A percentile compares a stretch with the other conserved stretches of the same genome.
phyloP scores from a whole-genome alignment of 345 rosid genomes.

The Eucalyptus virginea region DNA sequence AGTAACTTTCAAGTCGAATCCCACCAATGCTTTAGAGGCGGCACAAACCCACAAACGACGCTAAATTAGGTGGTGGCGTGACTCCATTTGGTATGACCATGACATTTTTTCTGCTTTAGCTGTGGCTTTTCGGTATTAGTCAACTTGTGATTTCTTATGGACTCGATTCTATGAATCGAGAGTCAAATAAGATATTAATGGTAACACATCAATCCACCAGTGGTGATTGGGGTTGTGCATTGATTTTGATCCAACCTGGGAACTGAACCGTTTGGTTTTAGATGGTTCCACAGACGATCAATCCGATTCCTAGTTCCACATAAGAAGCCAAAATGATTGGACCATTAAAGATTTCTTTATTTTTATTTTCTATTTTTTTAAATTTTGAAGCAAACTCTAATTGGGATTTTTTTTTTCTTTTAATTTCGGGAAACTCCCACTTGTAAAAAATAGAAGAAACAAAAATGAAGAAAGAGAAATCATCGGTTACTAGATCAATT shows the following conservation, averaged over 20 bases:
- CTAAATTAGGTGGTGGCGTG: neutral
- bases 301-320: neutral
- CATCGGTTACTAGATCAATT: too few relatives aligned
- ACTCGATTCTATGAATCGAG: neutral
- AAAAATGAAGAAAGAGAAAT: neutral
- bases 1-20: neutral
- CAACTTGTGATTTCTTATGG: neutral
- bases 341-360: neutral
- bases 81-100: neutral
- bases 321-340: neutral
- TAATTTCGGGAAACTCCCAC: neutral
- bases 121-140: neutral
- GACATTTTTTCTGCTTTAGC: neutral
- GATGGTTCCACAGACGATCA: accelerated
- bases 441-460: too few relatives aligned
- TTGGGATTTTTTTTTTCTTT: too few relatives aligned
- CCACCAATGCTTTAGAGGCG: neutral
- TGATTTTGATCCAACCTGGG: neutral
- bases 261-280: too few relatives aligned
- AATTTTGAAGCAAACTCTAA: neutral
- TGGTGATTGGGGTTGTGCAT: neutral
- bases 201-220: neutral
- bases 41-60: neutral
- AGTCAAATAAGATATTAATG: neutral
- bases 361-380: too few relatives aligned